Evolutionary conservation across 768 basidiomycete genomes (phyloP), one percentile per base, ranked within the genome.

Genomic region (Rhodotorula paludigena): DNA sequence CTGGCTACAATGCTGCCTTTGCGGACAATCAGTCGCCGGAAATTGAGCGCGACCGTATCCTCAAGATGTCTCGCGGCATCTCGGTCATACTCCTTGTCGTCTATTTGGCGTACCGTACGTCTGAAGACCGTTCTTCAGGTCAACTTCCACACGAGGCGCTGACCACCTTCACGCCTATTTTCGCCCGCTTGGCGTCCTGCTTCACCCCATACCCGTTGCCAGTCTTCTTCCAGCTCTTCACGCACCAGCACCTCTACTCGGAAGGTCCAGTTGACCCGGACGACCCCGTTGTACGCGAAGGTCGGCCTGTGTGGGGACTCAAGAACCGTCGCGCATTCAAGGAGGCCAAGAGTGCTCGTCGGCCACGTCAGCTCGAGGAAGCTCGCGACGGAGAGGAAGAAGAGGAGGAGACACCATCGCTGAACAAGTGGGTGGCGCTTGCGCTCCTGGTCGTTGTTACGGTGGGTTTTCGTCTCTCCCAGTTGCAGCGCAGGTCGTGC

Each of bases 11-110:
- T n/a, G 68, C 66, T 4, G 64, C 70, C 0, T 72, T 72, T 48
- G 39, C 49, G 10, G 32, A 45, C 42, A 62, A 64, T 18, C 45
- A 56, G 11, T n/a, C n/a, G 0, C 44, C 42, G 10, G 63, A 64
- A n/a, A 41, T 20, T 1, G 66, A 72, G 58, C 52, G 56, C 11
- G 57, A 51, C 5, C 63, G 71, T 10, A 68, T 76, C 32, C 64
- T 75, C 25, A 63, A 72, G 49, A 74, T 75, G 69, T 60, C 55
- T 11, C 60, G 76, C 18, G 76, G 74, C 21, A 72, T 62, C 2
- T 84, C 90, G 9, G 80, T 92, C 54, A 83, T 92, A 57, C 81
- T 92, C 8, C 80, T 92, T 21, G 81, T 87, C 75, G 86, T 90
- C 68, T 92, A 92, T 73, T 75, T 75, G 5, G 83, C 82, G 25